Conservation (phyloP, 2,329 filamentous ascomycete species). For the Karstenula rhodostoma region DNA sequence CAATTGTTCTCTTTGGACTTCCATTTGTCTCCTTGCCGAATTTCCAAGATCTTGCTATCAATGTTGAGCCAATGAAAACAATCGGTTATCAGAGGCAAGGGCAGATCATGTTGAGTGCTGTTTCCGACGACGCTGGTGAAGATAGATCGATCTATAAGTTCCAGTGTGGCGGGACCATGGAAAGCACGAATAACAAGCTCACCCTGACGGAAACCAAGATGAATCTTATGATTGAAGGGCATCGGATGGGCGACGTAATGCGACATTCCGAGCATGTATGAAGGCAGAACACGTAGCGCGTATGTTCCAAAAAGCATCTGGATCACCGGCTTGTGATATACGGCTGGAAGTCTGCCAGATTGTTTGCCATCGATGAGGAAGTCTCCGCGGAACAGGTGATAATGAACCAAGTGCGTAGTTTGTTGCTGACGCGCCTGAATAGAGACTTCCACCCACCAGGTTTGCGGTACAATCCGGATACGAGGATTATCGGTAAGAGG, state of each 20-base stretch:
- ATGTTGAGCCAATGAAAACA: constrained; percentile 70
- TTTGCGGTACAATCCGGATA: constrained; percentile 17
- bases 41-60: constrained; percentile 56
- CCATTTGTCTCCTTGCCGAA: constrained; percentile 59
- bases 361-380: constrained; percentile 59
- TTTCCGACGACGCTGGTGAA: constrained; percentile 27
- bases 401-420: constrained; percentile 50
- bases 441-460: constrained; percentile 46
- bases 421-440: constrained; percentile 37
- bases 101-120: constrained; percentile 57
- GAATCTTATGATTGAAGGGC: constrained; percentile 56
- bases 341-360: constrained; percentile 62
- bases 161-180: constrained; percentile 34
- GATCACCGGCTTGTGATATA: constrained; percentile 57
- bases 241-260: constrained; percentile 49
- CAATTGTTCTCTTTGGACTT: constrained; percentile 49
- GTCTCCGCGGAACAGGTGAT: constrained; percentile 58
- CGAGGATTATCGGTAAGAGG: constrained; percentile 18
- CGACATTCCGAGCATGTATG: constrained; percentile 61
- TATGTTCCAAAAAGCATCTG: constrained; percentile 63
- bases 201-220: constrained; percentile 61
- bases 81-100: constrained; percentile 57
- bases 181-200: constrained; percentile 56
- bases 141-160: constrained; percentile 44
- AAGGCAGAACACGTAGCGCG: constrained; percentile 62